Evolutionary conservation across 1,284 basidiomycete genomes (phyloP), one percentile per base, ranked within the genome.

Genomic region (Chalciporus sp.): DNA sequence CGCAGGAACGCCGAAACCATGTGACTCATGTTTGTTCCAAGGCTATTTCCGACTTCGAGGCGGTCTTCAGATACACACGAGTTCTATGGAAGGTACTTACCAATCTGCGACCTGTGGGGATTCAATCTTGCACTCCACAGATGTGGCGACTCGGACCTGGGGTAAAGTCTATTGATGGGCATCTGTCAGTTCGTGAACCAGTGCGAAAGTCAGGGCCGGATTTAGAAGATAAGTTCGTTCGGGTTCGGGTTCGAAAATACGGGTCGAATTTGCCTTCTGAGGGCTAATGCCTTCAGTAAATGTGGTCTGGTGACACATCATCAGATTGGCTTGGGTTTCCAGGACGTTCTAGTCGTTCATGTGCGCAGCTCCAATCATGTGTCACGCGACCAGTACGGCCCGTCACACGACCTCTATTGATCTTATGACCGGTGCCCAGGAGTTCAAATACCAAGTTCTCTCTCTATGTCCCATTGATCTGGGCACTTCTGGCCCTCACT

Each of bases 101-200:
- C 49, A 56, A 66, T 62, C 58, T 49, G 60, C 63, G 62, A 57
- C 37, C 23, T 3, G 56, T 56, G 66, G 55, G 63, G 51, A 46
- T 47, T 23, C 40, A 49, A 62, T 52, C 46, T 44, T 26, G 53
- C 54, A 47, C 50, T 51, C 53, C 46, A 46, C 46, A 47, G 35
- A n/a, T n/a, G n/a, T n/a, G n/a, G 42, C 47, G 28, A 7, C 16
- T n/a, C n/a, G n/a, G 27, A 42, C n/a, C 48, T 47, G 40, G 47
- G 43, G 51, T 37, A 49, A 47, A 50, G 17, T 50, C 11, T 26
- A 58, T 53, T 48, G 51, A 53, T 55, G 47, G 49, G 28, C 27
- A 2, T 12, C 12, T 51, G n/a, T 41, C 49, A 39, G 49, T 43
- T 57, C 39, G 39, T 52, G 52, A 55, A 49, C 59, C 20, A n/a